Evolutionary conservation across 192 early-diverging fungal genomes (phyloP).

Genomic region (Podila epigama): DNA sequence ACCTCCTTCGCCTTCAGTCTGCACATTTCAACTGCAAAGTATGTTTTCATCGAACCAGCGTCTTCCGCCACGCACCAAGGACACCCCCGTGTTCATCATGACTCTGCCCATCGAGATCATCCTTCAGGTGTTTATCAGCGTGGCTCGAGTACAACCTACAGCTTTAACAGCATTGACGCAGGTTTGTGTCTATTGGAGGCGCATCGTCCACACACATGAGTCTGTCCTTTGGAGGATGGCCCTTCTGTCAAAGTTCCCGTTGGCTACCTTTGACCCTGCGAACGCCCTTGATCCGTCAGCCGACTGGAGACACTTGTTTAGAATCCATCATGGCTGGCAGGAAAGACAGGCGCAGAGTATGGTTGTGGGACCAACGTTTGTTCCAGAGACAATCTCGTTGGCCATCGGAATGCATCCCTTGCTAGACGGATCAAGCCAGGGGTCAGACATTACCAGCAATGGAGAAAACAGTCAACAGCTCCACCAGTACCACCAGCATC

Average conservation of each 20-base stretch:
- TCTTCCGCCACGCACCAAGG: no score
- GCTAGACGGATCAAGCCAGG: background rate
- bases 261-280: background rate
- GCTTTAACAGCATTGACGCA: background rate
- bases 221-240: slow-evolving; percentile 14
- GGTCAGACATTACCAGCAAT: background rate
- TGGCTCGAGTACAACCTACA: slow-evolving; percentile 1
- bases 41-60: background rate
- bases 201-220: background rate
- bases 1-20: background rate
- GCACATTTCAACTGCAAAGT: background rate
- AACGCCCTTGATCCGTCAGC: background rate
- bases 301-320: slow-evolving; percentile 12
- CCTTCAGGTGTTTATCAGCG: slow-evolving; percentile 12
- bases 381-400: background rate
- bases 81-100: background rate
- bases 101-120: slow-evolving; percentile 28
- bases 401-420: background rate
- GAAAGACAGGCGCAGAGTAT: background rate
- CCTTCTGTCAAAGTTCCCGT: slow-evolving; percentile 7
- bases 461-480: background rate
- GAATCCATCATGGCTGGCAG: slow-evolving; percentile 10
- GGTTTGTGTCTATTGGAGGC: slow-evolving; percentile 8
- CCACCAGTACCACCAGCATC: background rate
- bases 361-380: slow-evolving; percentile 1